phyloP scores from a whole-genome alignment of 306 rosid species.

The Psophocarpus tetragonolobus region DNA sequence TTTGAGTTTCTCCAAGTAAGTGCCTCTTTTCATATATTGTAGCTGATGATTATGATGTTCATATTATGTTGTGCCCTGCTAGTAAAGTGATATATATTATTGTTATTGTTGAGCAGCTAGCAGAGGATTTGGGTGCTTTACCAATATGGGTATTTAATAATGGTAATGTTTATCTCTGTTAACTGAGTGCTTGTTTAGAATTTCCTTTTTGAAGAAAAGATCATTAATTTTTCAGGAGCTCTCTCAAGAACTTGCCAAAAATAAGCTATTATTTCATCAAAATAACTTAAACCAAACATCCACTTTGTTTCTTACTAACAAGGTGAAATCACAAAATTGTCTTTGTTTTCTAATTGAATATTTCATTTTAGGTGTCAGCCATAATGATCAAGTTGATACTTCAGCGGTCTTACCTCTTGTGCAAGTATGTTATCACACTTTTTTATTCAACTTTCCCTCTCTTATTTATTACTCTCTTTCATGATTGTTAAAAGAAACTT shows the following conservation, averaged over 20 bases:
- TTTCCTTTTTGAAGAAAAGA: neutral
- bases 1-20: conserved; percentile 91
- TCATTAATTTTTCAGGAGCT: neutral
- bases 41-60: conserved; percentile 17
- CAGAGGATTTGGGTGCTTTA: conserved; percentile 76
- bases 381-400: conserved; percentile 75
- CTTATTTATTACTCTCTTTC: neutral
- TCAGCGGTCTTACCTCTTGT: conserved; percentile 74
- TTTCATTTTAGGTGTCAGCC: conserved; percentile 72
- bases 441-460: neutral
- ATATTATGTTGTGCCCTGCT: neutral
- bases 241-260: neutral
- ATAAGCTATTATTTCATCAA: neutral
- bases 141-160: conserved; percentile 98
- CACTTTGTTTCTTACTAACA: neutral
- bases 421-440: conserved; percentile 49
- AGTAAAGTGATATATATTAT: conserved; percentile 25
- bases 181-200: neutral
- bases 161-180: conserved; percentile 51
- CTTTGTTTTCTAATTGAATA: conserved; percentile 32
- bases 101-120: conserved; percentile 57
- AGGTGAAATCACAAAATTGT: neutral
- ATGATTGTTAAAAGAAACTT: neutral
- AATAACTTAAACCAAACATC: neutral
- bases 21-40: conserved; percentile 12